Base-by-base conservation (phyloP, 768 basidiomycete species). In the Lepiota brunneoincarnata region DNA sequence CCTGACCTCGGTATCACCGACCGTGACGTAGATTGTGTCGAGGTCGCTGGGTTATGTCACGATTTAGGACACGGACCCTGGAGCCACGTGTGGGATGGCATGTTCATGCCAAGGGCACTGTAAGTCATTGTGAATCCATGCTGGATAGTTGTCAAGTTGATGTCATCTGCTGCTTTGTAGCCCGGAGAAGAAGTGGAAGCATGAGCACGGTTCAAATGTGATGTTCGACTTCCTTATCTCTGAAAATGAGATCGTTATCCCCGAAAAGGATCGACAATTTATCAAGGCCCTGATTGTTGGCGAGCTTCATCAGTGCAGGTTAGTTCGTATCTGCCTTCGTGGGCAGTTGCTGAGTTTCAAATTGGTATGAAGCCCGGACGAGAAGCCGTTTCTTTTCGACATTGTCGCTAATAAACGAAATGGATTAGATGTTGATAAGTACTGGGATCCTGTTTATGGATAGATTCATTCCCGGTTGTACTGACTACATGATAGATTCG, bases 381-480 rank as follows among this genome's bases (percentile, higher is more conserved):
- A 86, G 63, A 91, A 91, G 66, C 67, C 71, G 0, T 93, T 89
- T 60, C 68, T 93, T 2, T 93, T 93, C 61, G 87, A 93, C 50
- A 92, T 93, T 47, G 88, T 93, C 2, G 85, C 90, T 0, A 93
- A 93, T 69, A 80, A 80, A 65, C 73, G 82, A 6, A 93, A 92
- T 56, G 91, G 91, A 0, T 73, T 93, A 3, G 91, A 93, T 61
- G 91, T 93, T 4, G 91, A 93, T 75, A 92, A 92, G 89, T 89
- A 54, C n/a, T 56, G 74, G 62, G 15, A 4, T 24, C 24, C 12
- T n/a, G 7, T 28, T 54, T 31, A 17, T 6, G 23, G 47, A 14
- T 39, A 49, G 41, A 47, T 41, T 15, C 15, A 20, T 12, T 47
- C 39, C 23, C 12, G 50, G 20, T 15, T 20, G 52, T 21, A 54